These are phyloP conservation scores for Rugonectria rugulosa DNA, from an alignment of 2,329 filamentous ascomycete species.

Conservation along the genomic window DNA sequence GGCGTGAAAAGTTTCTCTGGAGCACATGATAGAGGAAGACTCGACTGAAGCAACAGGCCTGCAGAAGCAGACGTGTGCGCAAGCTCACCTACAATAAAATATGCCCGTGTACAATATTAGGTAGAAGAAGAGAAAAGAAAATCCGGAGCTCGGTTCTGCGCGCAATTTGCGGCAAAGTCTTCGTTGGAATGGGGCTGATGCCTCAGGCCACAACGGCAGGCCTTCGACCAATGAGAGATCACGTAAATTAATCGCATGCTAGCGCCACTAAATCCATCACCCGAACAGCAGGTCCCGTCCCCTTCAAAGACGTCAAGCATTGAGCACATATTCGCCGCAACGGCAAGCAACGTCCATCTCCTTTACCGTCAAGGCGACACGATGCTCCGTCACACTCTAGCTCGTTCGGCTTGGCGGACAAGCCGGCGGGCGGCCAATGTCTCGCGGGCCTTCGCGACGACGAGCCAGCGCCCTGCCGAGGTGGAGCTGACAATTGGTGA, in stretches of 20 bases:
- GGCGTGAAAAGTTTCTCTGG: slow-evolving; percentile 67
- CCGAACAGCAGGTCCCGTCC: slow-evolving; percentile 48
- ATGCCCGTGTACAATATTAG: slow-evolving; percentile 70
- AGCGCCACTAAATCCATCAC: slow-evolving; percentile 50
- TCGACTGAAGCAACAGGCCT: slow-evolving; percentile 59
- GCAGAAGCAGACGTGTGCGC: slow-evolving; percentile 52
- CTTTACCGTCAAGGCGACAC: slow-evolving; percentile 64
- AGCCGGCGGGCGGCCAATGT: slow-evolving; percentile 65
- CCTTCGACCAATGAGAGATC: slow-evolving; percentile 49
- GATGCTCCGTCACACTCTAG: slow-evolving; percentile 74
- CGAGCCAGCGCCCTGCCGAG: slow-evolving; percentile 80
- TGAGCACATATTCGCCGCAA: slow-evolving; percentile 48
- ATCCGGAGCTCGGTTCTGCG: slow-evolving; percentile 22
- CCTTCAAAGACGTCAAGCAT: slow-evolving; percentile 51
- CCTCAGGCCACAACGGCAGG: slow-evolving; percentile 48
- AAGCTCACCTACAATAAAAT: slow-evolving; percentile 78
- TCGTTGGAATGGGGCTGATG: slow-evolving; percentile 23
- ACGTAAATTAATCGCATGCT: slow-evolving; percentile 55
- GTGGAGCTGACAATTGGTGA: slow-evolving; percentile 95
- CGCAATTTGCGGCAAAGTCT: slow-evolving; percentile 32
- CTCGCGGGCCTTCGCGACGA: slow-evolving; percentile 83
- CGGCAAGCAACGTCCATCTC: slow-evolving; percentile 47
- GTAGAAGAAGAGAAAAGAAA: slow-evolving; percentile 50
- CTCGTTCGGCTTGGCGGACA: slow-evolving; percentile 73
- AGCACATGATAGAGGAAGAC: slow-evolving; percentile 78